phyloP scores from a whole-genome alignment of 1,139 yeast genomes.

The Kodamaea derodonti region DNA sequence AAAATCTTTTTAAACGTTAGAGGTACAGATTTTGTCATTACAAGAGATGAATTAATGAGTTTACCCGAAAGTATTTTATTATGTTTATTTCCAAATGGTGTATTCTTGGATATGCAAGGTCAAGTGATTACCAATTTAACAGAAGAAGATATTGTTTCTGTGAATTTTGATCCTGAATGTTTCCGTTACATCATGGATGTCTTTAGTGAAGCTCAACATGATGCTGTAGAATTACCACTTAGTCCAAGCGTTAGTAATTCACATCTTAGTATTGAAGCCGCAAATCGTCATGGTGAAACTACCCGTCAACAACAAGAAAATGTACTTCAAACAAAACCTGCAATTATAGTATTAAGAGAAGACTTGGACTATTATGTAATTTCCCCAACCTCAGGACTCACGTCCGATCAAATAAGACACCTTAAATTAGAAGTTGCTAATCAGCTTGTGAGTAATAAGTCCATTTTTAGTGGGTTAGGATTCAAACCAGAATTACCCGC shows the following conservation, averaged over 20 bases:
- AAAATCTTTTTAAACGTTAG: constrained; percentile 65
- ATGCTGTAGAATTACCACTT: constrained; percentile 24
- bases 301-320: constrained; percentile 29
- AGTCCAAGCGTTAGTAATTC: constrained; percentile 20
- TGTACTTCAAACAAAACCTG: constrained; percentile 75
- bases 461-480: constrained; percentile 74
- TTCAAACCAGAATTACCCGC: constrained; percentile 28
- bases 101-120: constrained; percentile 70
- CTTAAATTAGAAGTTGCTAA: constrained; percentile 66
- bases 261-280: constrained; percentile 3
- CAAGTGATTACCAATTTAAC: constrained; percentile 73
- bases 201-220: constrained; percentile 49
- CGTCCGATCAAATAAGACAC: constrained; percentile 51
- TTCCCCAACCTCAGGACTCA: constrained; percentile 60
- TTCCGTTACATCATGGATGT: constrained; percentile 75
- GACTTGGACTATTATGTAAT: constrained; percentile 92
- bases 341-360: constrained; percentile 88
- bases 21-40: constrained; percentile 61
- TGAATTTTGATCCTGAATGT: constrained; percentile 82
- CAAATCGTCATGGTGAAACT: constrained; percentile 6
- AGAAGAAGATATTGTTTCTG: constrained; percentile 72
- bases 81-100: constrained; percentile 88
- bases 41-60: constrained; percentile 85
- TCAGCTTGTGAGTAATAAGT: constrained; percentile 47
- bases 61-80: constrained; percentile 86